Percentiles rank a stretch among this genome's conserved stretches.
Evolutionary conservation across 495 filamentous ascomycete genomes (phyloP).

Genomic region (Cairneyella variabilis): DNA sequence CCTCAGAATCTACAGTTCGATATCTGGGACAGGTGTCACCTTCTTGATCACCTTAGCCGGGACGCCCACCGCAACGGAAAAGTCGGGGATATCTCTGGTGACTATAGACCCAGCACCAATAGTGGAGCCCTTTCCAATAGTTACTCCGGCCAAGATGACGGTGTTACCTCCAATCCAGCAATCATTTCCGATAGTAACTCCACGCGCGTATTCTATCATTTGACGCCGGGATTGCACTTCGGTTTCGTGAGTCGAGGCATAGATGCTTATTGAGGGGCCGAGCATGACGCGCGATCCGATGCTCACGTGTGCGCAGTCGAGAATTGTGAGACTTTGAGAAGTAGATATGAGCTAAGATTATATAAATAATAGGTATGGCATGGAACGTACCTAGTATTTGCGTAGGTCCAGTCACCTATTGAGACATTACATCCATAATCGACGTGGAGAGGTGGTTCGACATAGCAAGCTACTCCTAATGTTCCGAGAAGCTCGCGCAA

Average conservation of each 20-base stretch:
- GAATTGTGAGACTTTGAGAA: no score
- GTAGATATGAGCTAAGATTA: no score
- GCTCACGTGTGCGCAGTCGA: no score
- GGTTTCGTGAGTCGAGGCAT: slow-evolving; percentile 43
- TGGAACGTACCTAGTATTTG: slow-evolving; percentile 49
- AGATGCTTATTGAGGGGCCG: slow-evolving; percentile 41
- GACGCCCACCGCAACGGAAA: slow-evolving; percentile 36
- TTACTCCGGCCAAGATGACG: slow-evolving; percentile 79
- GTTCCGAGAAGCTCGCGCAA: slow-evolving; percentile 4
- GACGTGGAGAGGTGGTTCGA: slow-evolving; percentile 48
- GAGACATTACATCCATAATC: slow-evolving; percentile 55
- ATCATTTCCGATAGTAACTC: slow-evolving; percentile 80
- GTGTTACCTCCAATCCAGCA: slow-evolving; percentile 86
- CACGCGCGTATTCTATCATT: slow-evolving; percentile 42
- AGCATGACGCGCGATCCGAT: no score
- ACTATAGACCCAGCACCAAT: slow-evolving; percentile 86
- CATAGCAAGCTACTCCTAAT: slow-evolving; percentile 35
- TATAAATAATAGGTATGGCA: no score
- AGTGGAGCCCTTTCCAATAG: slow-evolving; percentile 70
- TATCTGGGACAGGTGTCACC: slow-evolving; percentile 26
- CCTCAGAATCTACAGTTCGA: not conserved
- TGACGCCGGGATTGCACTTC: slow-evolving; percentile 35
- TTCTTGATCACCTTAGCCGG: slow-evolving; percentile 38
- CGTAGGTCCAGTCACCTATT: slow-evolving; percentile 46
- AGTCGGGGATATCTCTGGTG: slow-evolving; percentile 55